These are phyloP conservation scores for Leccinum obscurum DNA, from an alignment of 768 basidiomycete species.

Conservation along the genomic window DNA sequence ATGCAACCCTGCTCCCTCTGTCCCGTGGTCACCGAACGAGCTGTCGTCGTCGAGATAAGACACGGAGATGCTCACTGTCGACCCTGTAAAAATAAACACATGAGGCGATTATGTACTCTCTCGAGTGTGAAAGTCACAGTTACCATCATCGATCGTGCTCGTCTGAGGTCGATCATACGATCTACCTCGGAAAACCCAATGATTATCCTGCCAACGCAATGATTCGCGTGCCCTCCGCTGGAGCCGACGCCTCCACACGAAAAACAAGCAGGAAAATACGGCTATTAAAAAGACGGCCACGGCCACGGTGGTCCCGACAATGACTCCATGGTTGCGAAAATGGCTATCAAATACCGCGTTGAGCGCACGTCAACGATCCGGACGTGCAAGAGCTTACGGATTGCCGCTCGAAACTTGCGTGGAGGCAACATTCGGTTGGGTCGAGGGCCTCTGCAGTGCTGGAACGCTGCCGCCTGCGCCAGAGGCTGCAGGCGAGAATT, in stretches of 20 bases:
- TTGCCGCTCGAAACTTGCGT: constrained; percentile 38
- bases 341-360: constrained; percentile 42
- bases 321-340: constrained; percentile 64
- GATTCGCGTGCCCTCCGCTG: constrained; percentile 38
- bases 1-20: neutral
- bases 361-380: neutral
- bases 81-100: neutral
- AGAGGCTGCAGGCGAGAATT: constrained; percentile 41
- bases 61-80: too few relatives aligned
- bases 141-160: constrained; percentile 14
- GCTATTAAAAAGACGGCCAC: constrained; percentile 57
- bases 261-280: constrained; percentile 43
- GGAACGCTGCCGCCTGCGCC: constrained; percentile 24
- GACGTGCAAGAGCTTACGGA: constrained; percentile 24
- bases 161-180: constrained; percentile 40
- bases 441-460: constrained; percentile 47
- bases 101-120: neutral
- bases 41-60: neutral
- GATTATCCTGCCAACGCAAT: constrained; percentile 29
- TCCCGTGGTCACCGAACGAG: neutral
- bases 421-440: constrained; percentile 44
- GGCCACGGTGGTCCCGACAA: constrained; percentile 70
- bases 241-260: constrained; percentile 37
- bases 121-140: neutral
- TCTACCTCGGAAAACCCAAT: constrained; percentile 15